Base-by-base conservation (phyloP, 352 stramenopile species). In the Hyaloperonospora brassicae region DNA sequence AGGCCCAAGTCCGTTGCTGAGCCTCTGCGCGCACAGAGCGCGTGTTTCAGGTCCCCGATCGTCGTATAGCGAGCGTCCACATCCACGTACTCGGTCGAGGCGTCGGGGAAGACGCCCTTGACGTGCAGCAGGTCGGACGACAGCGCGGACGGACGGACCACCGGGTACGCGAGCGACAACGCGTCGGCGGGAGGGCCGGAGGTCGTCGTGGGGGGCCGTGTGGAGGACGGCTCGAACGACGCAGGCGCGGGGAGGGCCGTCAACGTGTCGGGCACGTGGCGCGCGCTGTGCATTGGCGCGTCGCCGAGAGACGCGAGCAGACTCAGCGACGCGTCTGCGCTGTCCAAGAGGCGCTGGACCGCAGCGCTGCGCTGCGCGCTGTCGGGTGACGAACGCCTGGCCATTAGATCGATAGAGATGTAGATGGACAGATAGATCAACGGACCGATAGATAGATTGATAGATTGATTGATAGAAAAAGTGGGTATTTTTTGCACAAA, bases 51-150 rank as follows among this genome's bases (percentile, higher is more conserved):
- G 43, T 89, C 78, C n/a, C 70, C 64, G 17, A 93, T 65, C 4
- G 80, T 91, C 25, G 76, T 79, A 25, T 87, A 70, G 0, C 72
- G 72, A 42, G 83, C 74, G 25, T 91, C 76, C 3, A 93, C 68
- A 45, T 93, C 83, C 13, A 84, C 76, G 43, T 85, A 93, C 63
- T 89, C 83, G 11, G 84, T 79, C 24, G 77, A 88, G 50, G 88
- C 74, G 58, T 93, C 83, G 1, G 83, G 76, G 41, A 93, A 93
- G 25, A 89, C 67, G 50, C 79, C 83, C 40, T 90, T 89, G 25
- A 93, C 72, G 56, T 93, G 83, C n/a, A 89, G 59, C 5, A 80
- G 38, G 1, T 77, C 82, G 1, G 68, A 57, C 35, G 70, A 67
- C 14, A 89, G 70, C 0, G 27, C 27, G 8, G 73, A 84, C 2